Evolutionary conservation across 352 stramenopile species (phyloP).

Genomic region (Pythium oligandrum): DNA sequence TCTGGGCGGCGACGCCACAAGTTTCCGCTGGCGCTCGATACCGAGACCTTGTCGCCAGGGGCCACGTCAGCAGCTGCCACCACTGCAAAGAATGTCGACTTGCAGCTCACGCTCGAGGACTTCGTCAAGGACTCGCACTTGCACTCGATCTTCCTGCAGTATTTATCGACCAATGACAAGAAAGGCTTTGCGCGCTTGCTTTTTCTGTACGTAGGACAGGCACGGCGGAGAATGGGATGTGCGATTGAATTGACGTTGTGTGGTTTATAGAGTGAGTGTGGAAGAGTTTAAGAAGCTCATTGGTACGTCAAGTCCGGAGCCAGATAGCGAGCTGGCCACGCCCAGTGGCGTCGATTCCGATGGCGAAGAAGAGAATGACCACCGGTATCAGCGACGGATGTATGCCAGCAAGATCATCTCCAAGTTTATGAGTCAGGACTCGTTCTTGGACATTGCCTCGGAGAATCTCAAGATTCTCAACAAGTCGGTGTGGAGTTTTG

Average conservation of each 20-base stretch:
- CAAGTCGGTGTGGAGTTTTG: slow-evolving; percentile 80
- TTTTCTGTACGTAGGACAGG: slow-evolving; percentile 47
- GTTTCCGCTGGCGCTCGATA: too few relatives aligned
- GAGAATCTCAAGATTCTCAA: slow-evolving; percentile 75
- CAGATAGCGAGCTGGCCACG: slow-evolving; percentile 7
- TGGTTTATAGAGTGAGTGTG: slow-evolving; percentile 52
- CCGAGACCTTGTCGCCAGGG: too few relatives aligned
- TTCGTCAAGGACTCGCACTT: slow-evolving; percentile 75
- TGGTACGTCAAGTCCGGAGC: slow-evolving; percentile 8
- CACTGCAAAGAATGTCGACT: neutral
- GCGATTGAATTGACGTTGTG: slow-evolving; percentile 1
- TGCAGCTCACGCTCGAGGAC: slow-evolving; percentile 52
- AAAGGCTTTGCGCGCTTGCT: slow-evolving; percentile 74
- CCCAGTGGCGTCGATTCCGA: slow-evolving; percentile 13
- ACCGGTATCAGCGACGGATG: slow-evolving; percentile 35
- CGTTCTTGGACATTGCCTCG: slow-evolving; percentile 74
- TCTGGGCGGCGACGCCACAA: too few relatives aligned
- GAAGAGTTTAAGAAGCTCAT: slow-evolving; percentile 86
- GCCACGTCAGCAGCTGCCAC: too few relatives aligned
- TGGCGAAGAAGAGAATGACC: slow-evolving; percentile 17
- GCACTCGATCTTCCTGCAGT: slow-evolving; percentile 77
- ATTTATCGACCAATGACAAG: slow-evolving; percentile 57
- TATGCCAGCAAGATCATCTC: slow-evolving; percentile 85
- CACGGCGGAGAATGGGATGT: neutral
- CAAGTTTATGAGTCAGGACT: slow-evolving; percentile 84